Percentiles rank a stretch among this genome's conserved stretches.
Conservation (phyloP, 2,329 filamentous ascomycete species). For the Nigrospora sphaerica region DNA sequence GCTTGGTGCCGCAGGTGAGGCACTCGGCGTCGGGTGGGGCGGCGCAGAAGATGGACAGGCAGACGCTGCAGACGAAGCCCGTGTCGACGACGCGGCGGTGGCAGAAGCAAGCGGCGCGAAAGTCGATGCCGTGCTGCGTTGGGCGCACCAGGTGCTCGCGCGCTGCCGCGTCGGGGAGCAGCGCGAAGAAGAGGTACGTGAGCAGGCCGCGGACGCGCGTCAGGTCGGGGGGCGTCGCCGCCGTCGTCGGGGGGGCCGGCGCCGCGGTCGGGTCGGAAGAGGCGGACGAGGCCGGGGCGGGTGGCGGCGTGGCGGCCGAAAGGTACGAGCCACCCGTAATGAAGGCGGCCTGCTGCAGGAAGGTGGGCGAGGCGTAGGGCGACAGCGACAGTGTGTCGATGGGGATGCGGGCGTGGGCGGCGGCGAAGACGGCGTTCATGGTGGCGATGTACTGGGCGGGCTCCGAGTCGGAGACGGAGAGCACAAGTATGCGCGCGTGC, state of each 20-base stretch:
- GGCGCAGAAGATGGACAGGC: slow-evolving; percentile 85
- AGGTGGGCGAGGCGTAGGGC: slow-evolving; percentile 70
- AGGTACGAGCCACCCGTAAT: slow-evolving; percentile 54
- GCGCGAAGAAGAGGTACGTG: slow-evolving; percentile 91
- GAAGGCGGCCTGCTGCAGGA: slow-evolving; percentile 81
- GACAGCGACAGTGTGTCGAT: slow-evolving; percentile 82
- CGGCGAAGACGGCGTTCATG: slow-evolving; percentile 98
- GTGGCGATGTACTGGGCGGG: slow-evolving; percentile 93
- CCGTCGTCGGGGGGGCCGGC: background rate
- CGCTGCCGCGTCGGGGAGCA: slow-evolving; percentile 59
- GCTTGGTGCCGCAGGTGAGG: slow-evolving; percentile 73
- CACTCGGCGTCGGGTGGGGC: slow-evolving; percentile 58
- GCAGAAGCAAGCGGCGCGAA: slow-evolving; percentile 97
- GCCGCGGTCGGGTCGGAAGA: background rate
- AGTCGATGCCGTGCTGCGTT: slow-evolving; percentile 82
- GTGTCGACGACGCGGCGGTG: slow-evolving; percentile 86
- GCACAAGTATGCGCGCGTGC: slow-evolving; percentile 76
- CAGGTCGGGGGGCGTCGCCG: background rate
- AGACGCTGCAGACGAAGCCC: slow-evolving; percentile 94
- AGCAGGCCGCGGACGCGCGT: slow-evolving; percentile 54
- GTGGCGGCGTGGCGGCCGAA: slow-evolving; percentile 42
- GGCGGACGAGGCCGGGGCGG: slow-evolving; percentile 12
- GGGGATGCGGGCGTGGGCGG: slow-evolving; percentile 77
- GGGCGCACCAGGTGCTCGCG: slow-evolving; percentile 64
- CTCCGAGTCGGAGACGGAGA: slow-evolving; percentile 81